Conservation (phyloP, 1,284 basidiomycete species). For the Vanrija sp. region DNA sequence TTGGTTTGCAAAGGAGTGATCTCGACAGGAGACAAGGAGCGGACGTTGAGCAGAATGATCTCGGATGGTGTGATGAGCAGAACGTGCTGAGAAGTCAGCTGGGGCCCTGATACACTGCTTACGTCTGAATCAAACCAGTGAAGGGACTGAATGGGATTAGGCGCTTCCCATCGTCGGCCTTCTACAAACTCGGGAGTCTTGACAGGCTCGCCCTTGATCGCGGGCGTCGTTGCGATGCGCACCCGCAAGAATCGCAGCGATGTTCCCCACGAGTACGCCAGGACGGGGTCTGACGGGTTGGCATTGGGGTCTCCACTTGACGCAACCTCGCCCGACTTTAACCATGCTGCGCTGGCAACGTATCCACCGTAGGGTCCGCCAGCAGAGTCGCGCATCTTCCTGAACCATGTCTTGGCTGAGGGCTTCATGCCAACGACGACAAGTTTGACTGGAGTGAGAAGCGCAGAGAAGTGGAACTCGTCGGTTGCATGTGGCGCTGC, state of each 20-base stretch:
- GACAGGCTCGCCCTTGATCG: slow-evolving; percentile 7
- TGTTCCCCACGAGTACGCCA: slow-evolving; percentile 79
- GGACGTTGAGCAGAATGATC: slow-evolving; percentile 68
- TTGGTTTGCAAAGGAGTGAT: slow-evolving; percentile 36
- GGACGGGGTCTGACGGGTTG: slow-evolving; percentile 55
- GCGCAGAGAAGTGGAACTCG: slow-evolving; percentile 73
- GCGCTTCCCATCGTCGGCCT: slow-evolving; percentile 39
- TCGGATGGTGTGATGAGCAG: slow-evolving; percentile 56
- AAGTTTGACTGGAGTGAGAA: slow-evolving; percentile 84
- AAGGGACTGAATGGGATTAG: slow-evolving; percentile 46
- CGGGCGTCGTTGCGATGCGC: slow-evolving; percentile 27
- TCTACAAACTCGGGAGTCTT: slow-evolving; percentile 43
- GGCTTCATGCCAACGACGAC: slow-evolving; percentile 93
- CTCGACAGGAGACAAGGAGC: slow-evolving; percentile 44
- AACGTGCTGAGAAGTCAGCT: slow-evolving; percentile 40
- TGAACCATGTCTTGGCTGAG: slow-evolving; percentile 86
- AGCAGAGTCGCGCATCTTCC: slow-evolving; percentile 59
- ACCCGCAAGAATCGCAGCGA: slow-evolving; percentile 63
- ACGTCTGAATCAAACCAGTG: slow-evolving; percentile 53
- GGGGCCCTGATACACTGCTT: slow-evolving; percentile 12
- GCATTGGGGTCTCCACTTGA: background rate
- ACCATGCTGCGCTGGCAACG: slow-evolving; percentile 71
- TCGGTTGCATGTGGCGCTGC: slow-evolving; percentile 72
- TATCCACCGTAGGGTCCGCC: slow-evolving; percentile 51
- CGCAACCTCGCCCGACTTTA: slow-evolving; percentile 50